phyloP scores from a whole-genome alignment of 2,329 filamentous ascomycete species.

The Cyphellophora europaea region DNA sequence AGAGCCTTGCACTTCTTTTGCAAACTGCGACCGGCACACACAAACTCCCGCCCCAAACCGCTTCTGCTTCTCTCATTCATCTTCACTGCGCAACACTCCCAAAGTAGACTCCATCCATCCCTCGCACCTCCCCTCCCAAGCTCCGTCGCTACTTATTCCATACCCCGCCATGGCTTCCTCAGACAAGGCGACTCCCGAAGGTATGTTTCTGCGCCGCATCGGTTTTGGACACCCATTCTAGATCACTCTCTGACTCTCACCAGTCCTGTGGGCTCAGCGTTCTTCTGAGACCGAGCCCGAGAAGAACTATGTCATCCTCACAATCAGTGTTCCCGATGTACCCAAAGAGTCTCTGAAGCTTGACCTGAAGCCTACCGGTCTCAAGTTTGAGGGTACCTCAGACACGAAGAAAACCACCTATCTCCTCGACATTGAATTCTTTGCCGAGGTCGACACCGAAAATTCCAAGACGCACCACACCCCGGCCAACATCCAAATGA shows the following conservation, averaged over 20 bases:
- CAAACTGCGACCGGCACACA: too few relatives aligned
- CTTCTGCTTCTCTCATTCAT: too few relatives aligned
- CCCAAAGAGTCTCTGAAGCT: slow-evolving; percentile 66
- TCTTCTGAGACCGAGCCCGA: slow-evolving; percentile 68
- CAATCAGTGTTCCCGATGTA: slow-evolving; percentile 81
- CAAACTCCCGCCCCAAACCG: too few relatives aligned
- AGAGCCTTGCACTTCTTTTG: too few relatives aligned
- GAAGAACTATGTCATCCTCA: slow-evolving; percentile 94
- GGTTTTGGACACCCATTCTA: too few relatives aligned
- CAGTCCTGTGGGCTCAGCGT: slow-evolving; percentile 97
- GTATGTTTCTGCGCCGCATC: too few relatives aligned
- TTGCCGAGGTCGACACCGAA: slow-evolving; percentile 75
- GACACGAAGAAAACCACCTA: slow-evolving; percentile 79
- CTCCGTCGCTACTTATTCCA: neutral
- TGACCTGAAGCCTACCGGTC: slow-evolving; percentile 65
- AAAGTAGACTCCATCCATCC: too few relatives aligned
- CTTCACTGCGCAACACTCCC: too few relatives aligned
- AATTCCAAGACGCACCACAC: slow-evolving; percentile 85
- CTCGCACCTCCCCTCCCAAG: too few relatives aligned
- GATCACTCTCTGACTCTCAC: slow-evolving; percentile 18
- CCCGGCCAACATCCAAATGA: slow-evolving; percentile 75
- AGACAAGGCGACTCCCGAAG: slow-evolving; percentile 34
- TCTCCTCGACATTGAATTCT: slow-evolving; percentile 79
- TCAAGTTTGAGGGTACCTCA: slow-evolving; percentile 77
- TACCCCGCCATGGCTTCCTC: slow-evolving; percentile 22